Evolutionary conservation across 495 filamentous ascomycete species (phyloP).

Genomic region (Penicillium egyptiacum): DNA sequence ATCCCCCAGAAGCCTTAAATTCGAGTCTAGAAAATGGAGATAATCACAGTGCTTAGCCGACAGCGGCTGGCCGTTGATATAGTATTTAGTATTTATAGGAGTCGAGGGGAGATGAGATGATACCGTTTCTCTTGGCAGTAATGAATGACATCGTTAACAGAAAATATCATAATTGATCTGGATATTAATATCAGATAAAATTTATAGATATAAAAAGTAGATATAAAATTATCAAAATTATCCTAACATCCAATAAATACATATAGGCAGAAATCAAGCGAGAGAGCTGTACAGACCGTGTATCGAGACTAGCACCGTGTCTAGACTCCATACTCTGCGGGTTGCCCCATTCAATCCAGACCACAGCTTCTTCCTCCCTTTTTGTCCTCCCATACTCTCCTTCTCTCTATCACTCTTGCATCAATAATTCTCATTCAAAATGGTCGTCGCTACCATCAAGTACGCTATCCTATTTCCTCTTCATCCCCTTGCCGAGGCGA

Average conservation of each 20-base stretch:
- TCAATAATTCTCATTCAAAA: slow-evolving; percentile 28
- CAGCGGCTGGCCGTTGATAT: slow-evolving; percentile 5
- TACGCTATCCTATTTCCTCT: slow-evolving; percentile 20
- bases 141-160: background rate
- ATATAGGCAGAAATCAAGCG: background rate
- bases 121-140: background rate
- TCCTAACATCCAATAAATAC: background rate
- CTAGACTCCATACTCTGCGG: slow-evolving; percentile 33
- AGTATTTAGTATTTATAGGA: background rate
- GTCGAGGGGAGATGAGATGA: background rate
- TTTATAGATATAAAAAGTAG: background rate
- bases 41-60: slow-evolving; percentile 15
- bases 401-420: slow-evolving; percentile 14
- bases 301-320: slow-evolving; percentile 15
- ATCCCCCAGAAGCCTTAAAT: background rate
- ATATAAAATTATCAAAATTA: background rate
- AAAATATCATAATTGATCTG: background rate
- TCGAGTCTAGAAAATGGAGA: background rate
- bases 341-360: slow-evolving; percentile 35
- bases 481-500: slow-evolving; percentile 22
- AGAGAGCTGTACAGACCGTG: slow-evolving; percentile 14
- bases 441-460: slow-evolving; percentile 46
- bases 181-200: no score
- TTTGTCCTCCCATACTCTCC: slow-evolving; percentile 25
- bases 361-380: slow-evolving; percentile 31